phyloP scores from a whole-genome alignment of 2,329 filamentous ascomycete genomes.

The Sclerotinia subarctica region DNA sequence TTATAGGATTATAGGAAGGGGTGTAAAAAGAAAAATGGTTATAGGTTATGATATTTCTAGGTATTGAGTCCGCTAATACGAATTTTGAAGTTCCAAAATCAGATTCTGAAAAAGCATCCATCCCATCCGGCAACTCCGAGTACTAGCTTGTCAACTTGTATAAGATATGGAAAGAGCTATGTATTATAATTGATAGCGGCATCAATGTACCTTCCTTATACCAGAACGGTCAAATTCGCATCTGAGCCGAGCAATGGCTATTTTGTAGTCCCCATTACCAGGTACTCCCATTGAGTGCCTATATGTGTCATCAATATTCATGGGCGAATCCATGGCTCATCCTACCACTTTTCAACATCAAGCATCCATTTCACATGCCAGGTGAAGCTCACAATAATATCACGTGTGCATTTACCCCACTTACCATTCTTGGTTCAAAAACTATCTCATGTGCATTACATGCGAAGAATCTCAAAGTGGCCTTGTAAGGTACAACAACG shows the following conservation, averaged over 20 bases:
- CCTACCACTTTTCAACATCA: background rate
- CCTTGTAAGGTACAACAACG: no score
- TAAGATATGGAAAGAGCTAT: conserved; percentile 1
- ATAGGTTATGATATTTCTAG: conserved; percentile 14
- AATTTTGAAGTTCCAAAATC: background rate
- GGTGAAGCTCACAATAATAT: background rate
- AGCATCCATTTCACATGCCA: background rate
- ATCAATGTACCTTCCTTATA: background rate
- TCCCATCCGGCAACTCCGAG: background rate
- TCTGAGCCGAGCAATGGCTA: background rate
- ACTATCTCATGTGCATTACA: background rate
- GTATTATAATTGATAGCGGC: no score
- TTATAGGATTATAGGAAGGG: conserved; percentile 6
- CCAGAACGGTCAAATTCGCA: background rate
- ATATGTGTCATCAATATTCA: background rate
- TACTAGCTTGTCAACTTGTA: background rate
- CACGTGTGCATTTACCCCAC: conserved; percentile 11
- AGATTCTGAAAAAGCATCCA: background rate
- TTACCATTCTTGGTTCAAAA: background rate
- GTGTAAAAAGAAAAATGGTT: conserved; percentile 1
- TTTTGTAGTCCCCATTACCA: background rate
- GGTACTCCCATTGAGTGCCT: background rate
- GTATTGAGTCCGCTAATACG: background rate
- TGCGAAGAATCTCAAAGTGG: background rate
- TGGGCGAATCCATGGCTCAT: background rate